A percentile compares a stretch with the other conserved stretches of the same genome.
phyloP scores from a whole-genome alignment of 164 flowering plant species.

The Stephania cephalantha region DNA sequence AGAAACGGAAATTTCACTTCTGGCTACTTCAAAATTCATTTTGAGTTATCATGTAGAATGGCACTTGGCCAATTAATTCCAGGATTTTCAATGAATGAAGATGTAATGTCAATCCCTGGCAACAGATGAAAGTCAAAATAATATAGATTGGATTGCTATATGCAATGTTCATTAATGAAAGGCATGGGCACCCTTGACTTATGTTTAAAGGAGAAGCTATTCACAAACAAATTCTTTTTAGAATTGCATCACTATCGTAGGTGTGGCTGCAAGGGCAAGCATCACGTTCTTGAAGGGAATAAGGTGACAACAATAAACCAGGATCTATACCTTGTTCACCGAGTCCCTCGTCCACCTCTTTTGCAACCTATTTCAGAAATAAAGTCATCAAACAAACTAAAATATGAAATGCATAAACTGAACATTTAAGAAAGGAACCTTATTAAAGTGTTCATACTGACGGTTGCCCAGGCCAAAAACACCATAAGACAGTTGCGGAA shows the following conservation, averaged over 20 bases:
- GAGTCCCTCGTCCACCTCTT: constrained; percentile 58
- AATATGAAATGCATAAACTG: neutral
- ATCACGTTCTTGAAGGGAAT: neutral
- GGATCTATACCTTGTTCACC: constrained; percentile 46
- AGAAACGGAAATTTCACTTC: too few relatives aligned
- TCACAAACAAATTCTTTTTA: neutral
- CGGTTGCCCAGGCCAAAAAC: constrained; percentile 88
- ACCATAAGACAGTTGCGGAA: constrained; percentile 55
- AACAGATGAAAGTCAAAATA: neutral
- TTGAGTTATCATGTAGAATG: too few relatives aligned
- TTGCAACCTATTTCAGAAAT: constrained; percentile 45
- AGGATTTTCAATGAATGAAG: too few relatives aligned
- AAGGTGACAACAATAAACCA: neutral
- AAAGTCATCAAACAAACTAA: constrained; percentile 10
- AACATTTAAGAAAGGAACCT: constrained; percentile 36
- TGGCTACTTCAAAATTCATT: too few relatives aligned
- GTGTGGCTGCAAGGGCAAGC: neutral
- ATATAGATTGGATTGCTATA: neutral
- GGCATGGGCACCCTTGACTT: neutral
- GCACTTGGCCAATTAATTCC: too few relatives aligned
- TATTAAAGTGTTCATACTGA: constrained; percentile 92
- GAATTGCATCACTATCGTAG: neutral
- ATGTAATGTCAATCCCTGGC: too few relatives aligned
- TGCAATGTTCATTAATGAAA: neutral
- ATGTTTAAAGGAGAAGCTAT: neutral